Evolutionary conservation across 352 stramenopile species (phyloP).

Genomic region (Blastocystis sp.): DNA sequence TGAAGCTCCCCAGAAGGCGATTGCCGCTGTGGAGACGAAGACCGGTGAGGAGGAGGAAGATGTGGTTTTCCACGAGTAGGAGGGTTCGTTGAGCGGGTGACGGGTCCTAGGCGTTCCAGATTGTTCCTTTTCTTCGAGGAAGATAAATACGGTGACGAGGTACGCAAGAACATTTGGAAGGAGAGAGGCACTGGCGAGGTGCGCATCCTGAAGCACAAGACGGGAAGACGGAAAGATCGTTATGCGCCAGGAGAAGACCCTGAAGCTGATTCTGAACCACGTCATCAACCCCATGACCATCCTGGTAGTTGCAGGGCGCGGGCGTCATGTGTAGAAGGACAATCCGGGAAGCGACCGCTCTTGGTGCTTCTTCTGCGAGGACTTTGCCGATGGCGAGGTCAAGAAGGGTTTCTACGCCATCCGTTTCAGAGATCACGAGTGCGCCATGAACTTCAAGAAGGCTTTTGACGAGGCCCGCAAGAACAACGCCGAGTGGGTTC

Average conservation of each 20-base stretch:
- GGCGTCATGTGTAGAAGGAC: constrained; percentile 77
- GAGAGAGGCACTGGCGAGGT: constrained; percentile 84
- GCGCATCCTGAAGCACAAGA: constrained; percentile 86
- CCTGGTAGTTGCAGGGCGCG: constrained; percentile 71
- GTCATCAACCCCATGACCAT: constrained; percentile 73
- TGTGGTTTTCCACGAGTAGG: constrained; percentile 57
- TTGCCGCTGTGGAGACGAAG: constrained; percentile 51
- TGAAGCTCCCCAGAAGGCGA: constrained; percentile 65
- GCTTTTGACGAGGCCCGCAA: constrained; percentile 81
- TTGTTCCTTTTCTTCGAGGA: constrained; percentile 79
- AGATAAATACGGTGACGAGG: constrained; percentile 82
- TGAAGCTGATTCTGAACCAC: constrained; percentile 86
- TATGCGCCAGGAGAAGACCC: constrained; percentile 86
- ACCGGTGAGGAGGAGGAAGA: constrained; percentile 64
- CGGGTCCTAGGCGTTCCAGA: constrained; percentile 76
- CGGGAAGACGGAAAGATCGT: constrained; percentile 83
- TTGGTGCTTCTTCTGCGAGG: constrained; percentile 85
- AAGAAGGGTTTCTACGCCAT: constrained; percentile 83
- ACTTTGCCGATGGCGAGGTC: constrained; percentile 82
- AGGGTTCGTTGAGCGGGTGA: not conserved
- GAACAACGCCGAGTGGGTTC: constrained; percentile 74
- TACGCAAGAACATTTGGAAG: constrained; percentile 84
- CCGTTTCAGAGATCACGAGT: constrained; percentile 82
- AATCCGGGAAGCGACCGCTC: constrained; percentile 85
- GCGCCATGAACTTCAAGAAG: constrained; percentile 86